phyloP scores from a whole-genome alignment of 208 protist species.

The Trypanosoma scelopori region DNA sequence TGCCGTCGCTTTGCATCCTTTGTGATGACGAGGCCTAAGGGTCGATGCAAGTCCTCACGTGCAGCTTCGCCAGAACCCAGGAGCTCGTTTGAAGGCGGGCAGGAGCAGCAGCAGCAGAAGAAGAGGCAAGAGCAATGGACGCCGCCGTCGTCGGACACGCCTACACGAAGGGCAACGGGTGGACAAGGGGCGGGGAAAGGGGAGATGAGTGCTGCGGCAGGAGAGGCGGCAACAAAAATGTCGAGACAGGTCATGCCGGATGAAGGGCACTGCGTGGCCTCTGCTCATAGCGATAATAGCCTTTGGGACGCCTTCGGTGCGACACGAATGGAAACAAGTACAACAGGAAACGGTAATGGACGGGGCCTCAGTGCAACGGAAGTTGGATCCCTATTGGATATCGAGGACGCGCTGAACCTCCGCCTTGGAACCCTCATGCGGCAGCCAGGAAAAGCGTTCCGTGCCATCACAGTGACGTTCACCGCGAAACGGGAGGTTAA shows the following conservation, averaged over 20 bases:
- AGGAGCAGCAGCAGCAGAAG: slow-evolving; percentile 3
- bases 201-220: neutral
- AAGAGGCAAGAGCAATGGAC: neutral
- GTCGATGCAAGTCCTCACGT: slow-evolving; percentile 4
- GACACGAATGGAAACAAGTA: slow-evolving; percentile 3
- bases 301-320: neutral
- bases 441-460: slow-evolving; percentile 80
- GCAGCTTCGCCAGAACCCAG: neutral
- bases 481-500: slow-evolving; percentile 58
- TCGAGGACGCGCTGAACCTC: slow-evolving; percentile 85
- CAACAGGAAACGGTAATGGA: neutral
- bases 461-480: slow-evolving; percentile 71
- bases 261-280: neutral
- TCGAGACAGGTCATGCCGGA: neutral
- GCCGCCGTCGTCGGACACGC: neutral
- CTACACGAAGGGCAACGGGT: neutral
- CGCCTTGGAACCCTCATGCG: slow-evolving; percentile 83
- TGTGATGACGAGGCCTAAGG: slow-evolving; percentile 9
- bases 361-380: slow-evolving; percentile 6
- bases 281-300: neutral
- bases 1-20: slow-evolving; percentile 16
- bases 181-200: neutral
- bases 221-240: neutral
- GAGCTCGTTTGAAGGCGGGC: neutral
- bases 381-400: slow-evolving; percentile 59